Conservation (phyloP, 164 flowering plant genomes). For the Kalanchoe fedtschenkoi region DNA sequence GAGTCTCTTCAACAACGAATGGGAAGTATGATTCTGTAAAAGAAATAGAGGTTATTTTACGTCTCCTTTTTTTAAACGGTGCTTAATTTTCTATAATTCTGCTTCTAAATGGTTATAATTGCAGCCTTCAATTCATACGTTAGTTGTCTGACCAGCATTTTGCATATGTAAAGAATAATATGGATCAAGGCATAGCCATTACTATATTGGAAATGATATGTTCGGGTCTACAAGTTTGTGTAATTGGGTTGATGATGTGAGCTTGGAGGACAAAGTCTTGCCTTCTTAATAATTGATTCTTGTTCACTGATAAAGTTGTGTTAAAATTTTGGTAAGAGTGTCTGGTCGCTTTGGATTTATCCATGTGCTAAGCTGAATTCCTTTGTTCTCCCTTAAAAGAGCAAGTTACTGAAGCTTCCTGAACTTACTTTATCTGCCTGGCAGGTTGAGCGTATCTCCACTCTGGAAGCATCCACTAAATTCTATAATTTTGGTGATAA, state of each 20-base stretch:
- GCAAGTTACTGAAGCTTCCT: neutral
- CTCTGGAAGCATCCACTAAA: slow-evolving; percentile 17
- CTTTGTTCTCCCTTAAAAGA: neutral
- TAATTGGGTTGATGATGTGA: too few species aligned
- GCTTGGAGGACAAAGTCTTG: too few species aligned
- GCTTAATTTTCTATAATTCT: neutral
- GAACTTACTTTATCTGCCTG: slow-evolving; percentile 11
- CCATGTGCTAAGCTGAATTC: neutral
- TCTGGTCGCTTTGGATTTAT: too few species aligned
- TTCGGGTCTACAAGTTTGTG: too few species aligned
- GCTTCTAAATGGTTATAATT: neutral
- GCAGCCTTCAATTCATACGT: neutral
- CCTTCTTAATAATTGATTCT: too few species aligned
- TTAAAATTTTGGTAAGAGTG: neutral
- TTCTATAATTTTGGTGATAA: slow-evolving; percentile 7
- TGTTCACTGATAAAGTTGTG: too few species aligned
- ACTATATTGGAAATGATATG: neutral
- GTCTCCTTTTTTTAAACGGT: neutral
- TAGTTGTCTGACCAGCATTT: too few species aligned
- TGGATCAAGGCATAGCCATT: neutral
- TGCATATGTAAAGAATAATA: neutral
- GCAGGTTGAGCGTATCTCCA: slow-evolving; percentile 59
- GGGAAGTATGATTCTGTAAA: slow-evolving; percentile 71
- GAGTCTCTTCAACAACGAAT: slow-evolving; percentile 71
- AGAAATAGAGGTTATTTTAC: slow-evolving; percentile 45